Evolutionary conservation across 768 basidiomycete genomes (phyloP), one percentile per base, ranked within the genome.

Genomic region (Hypholoma fasciculare): DNA sequence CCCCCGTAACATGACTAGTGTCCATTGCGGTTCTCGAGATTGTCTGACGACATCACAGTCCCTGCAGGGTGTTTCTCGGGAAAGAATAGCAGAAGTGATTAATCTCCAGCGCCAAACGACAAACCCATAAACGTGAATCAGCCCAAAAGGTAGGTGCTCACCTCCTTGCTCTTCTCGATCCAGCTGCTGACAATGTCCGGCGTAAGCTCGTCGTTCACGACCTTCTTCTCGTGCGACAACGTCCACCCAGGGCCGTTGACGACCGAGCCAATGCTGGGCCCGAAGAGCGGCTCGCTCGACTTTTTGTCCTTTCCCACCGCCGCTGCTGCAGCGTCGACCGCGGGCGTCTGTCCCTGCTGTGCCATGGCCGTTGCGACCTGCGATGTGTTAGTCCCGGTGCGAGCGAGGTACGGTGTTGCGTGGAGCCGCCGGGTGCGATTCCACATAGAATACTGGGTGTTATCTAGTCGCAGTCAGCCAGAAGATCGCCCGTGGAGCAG

Each of bases 141-240:
- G 56, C 16, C 36, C 46, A 54, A 17, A 51, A 43, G 30, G 7
- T 30, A 19, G 14, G 3, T 19, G 56, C 84, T 68, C 53, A 93
- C 93, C 80, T 94, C 85, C 77, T 93, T 94, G 74, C 85, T 88
- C 78, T 88, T 94, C 58, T 87, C 86, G 16, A 96, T 83, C 95
- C 95, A 98, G 9, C 73, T 72, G 67, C 83, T 87, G 61, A 98
- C 88, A 44, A 90, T 79, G 34, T 96, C 91, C 0, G 89, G 86
- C 0, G 92, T 91, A 43, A 97, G 80, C 64, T 86, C 85, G 65
- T 93, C 90, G 39, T 81, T 78, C 46, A 82, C 67, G 14, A 81
- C 70, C 60, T 77, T 83, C 78, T 89, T 92, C 70, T 89, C 88
- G 51, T 76, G 76, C 26, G 70, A 65, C 26, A 82, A 72, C 1